Base-by-base conservation (phyloP, 495 filamentous ascomycete species). In the Glonium stellatum region DNA sequence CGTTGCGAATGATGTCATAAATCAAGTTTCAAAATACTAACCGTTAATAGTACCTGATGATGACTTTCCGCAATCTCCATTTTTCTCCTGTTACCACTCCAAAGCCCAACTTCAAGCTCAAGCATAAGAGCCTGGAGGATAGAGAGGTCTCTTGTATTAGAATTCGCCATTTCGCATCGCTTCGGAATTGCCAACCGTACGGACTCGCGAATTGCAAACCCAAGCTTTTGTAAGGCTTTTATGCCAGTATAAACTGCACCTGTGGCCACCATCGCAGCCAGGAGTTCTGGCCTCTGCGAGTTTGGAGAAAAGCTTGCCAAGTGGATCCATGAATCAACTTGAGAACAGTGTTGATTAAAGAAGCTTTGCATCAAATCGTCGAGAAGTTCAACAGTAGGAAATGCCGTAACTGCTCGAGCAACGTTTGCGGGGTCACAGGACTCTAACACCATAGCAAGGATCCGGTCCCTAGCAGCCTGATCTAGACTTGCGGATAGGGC, bases 61-160 rank as follows among this genome's bases (percentile, higher is more conserved):
- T 80, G 81, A 61, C 82, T 84, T 60, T 87, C 84, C 2, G 84
- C 80, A 46, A 88, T 82, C 66, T 88, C 85, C 63, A 85, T 86
- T 62, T 83, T 83, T n/a, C 85, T 69, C 47, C 81, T 77, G 57
- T 83, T 84, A 2, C 84, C 85, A 55, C 82, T 85, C 85, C 85
- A 88, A 9, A 88, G 72, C 0, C 81, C 82, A 42, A 86, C 73
- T 53, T 85, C 80, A 4, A 85, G 73, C 1, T 74, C 67, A 23
- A 87, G 59, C 13, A 82, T 71, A 51, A 80, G 76, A 5, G 79
- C 76, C 65, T 86, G 84, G 5, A 84, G 74, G 2, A 79, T 68
- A 3, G 78, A 73, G 1, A 86, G 61, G 54, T 84, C 73, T 31
- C 79, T 73, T 13, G 82, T 82, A 3, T 69, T 70, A 9, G 69